Evolutionary conservation across 139 green algal species (phyloP).

Genomic region (Chlorella sp.): DNA sequence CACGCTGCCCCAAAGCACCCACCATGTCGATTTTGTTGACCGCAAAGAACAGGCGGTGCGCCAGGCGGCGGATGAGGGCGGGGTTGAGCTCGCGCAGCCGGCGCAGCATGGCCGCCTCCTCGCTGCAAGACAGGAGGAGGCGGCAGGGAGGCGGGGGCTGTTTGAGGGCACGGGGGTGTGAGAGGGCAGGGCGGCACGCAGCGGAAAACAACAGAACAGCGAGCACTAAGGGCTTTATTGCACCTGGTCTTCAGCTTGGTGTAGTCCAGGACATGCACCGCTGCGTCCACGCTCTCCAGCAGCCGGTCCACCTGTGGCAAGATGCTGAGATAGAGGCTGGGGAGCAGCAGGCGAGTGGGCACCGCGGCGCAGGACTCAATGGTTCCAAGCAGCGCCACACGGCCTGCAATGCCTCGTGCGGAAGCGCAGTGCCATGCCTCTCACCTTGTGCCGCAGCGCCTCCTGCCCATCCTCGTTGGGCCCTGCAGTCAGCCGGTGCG

Average conservation of each 20-base stretch:
- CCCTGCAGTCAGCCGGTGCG: slow-evolving; percentile 15
- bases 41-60: slow-evolving; percentile 52
- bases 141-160: background rate
- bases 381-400: no score
- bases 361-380: background rate
- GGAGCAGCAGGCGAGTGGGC: no score
- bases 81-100: slow-evolving; percentile 73
- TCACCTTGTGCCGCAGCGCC: slow-evolving; percentile 49
- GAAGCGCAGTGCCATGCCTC: no score
- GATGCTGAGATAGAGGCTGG: no score
- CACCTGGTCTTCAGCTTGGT: slow-evolving; percentile 79
- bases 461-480: slow-evolving; percentile 81
- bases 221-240: background rate
- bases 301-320: slow-evolving; percentile 81
- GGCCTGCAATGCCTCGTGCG: no score
- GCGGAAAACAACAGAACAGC: background rate
- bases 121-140: slow-evolving; percentile 16
- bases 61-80: slow-evolving; percentile 52
- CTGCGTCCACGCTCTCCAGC: slow-evolving; percentile 68
- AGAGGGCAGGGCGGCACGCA: background rate
- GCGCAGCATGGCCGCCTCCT: slow-evolving; percentile 69
- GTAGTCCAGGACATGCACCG: slow-evolving; percentile 83
- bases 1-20: background rate
- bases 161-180: background rate
- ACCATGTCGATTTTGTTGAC: slow-evolving; percentile 58